Conservation (phyloP, 2,329 filamentous ascomycete genomes). For the Pyrenochaeta sp. region DNA sequence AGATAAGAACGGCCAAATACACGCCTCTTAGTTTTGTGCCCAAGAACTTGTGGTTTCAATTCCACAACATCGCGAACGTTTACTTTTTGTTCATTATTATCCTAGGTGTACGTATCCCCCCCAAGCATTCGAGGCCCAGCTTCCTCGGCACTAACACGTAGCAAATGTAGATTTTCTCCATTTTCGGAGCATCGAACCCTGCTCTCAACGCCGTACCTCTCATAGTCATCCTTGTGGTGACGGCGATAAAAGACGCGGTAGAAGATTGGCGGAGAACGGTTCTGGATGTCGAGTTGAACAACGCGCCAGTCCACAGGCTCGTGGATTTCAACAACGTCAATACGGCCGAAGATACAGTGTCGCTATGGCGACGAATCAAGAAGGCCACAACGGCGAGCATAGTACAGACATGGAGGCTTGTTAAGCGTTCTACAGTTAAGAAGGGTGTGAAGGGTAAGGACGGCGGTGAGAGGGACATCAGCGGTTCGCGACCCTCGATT, state of each 20-base stretch:
- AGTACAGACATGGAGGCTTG: slow-evolving; percentile 62
- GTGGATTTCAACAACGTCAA: slow-evolving; percentile 94
- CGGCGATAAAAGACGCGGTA: slow-evolving; percentile 91
- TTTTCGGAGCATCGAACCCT: slow-evolving; percentile 92
- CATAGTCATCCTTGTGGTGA: slow-evolving; percentile 89
- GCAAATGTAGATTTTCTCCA: slow-evolving; percentile 82
- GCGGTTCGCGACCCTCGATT: slow-evolving; percentile 72
- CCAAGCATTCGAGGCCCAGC: slow-evolving; percentile 7
- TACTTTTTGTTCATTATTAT: slow-evolving; percentile 98
- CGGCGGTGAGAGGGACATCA: slow-evolving; percentile 58
- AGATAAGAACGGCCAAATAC: slow-evolving; percentile 98
- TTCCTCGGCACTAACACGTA: slow-evolving; percentile 24
- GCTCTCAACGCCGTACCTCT: slow-evolving; percentile 89
- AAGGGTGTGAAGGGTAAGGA: slow-evolving; percentile 47
- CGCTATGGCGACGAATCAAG: slow-evolving; percentile 86
- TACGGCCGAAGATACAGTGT: slow-evolving; percentile 84
- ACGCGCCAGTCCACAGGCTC: slow-evolving; percentile 90
- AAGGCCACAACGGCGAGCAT: slow-evolving; percentile 78
- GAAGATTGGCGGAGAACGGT: slow-evolving; percentile 94
- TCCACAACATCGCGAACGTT: slow-evolving; percentile 97
- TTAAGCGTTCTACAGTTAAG: slow-evolving; percentile 53
- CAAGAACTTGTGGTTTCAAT: slow-evolving; percentile 97
- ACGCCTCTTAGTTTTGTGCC: slow-evolving; percentile 93
- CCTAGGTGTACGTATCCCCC: slow-evolving; percentile 75
- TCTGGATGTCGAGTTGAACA: slow-evolving; percentile 93